These are phyloP conservation scores for Phanerochaete carnosa DNA, from an alignment of 768 basidiomycete genomes.

Conservation along the genomic window DNA sequence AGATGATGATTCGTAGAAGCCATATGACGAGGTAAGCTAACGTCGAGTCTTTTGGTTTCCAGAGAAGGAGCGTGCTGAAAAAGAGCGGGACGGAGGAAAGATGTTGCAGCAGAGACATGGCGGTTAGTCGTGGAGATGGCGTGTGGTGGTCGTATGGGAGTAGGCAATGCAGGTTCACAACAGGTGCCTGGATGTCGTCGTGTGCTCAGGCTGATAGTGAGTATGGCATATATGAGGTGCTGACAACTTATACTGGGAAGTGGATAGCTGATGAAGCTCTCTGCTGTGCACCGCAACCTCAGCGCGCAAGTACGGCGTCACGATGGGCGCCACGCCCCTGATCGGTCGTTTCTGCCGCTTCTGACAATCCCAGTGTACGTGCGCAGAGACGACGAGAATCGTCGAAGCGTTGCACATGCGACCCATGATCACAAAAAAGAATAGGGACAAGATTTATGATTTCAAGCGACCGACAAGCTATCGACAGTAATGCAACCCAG, in stretches of 20 bases:
- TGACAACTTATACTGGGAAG: background rate
- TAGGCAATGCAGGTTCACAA: background rate
- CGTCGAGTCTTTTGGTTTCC: slow-evolving; percentile 13
- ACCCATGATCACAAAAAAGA: too few species aligned
- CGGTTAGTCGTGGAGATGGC: background rate
- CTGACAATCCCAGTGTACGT: too few species aligned
- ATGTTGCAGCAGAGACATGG: background rate
- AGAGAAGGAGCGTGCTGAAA: slow-evolving; percentile 20
- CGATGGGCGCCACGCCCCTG: background rate
- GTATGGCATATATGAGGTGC: background rate
- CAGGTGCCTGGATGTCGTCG: background rate
- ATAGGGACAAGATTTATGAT: too few species aligned
- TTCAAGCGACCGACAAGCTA: background rate
- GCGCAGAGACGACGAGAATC: too few species aligned
- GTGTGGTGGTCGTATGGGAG: background rate
- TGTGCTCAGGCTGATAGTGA: background rate
- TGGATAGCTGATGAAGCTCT: background rate
- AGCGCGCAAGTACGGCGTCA: background rate
- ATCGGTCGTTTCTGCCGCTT: too few species aligned
- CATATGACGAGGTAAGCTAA: slow-evolving; percentile 45
- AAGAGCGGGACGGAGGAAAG: slow-evolving; percentile 12
- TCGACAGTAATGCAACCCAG: background rate
- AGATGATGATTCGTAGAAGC: slow-evolving; percentile 46
- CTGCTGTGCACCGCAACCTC: too few species aligned
- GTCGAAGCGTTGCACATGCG: too few species aligned